Base-by-base conservation (phyloP, 2,329 filamentous ascomycete species). In the Fusarium anthophilum region DNA sequence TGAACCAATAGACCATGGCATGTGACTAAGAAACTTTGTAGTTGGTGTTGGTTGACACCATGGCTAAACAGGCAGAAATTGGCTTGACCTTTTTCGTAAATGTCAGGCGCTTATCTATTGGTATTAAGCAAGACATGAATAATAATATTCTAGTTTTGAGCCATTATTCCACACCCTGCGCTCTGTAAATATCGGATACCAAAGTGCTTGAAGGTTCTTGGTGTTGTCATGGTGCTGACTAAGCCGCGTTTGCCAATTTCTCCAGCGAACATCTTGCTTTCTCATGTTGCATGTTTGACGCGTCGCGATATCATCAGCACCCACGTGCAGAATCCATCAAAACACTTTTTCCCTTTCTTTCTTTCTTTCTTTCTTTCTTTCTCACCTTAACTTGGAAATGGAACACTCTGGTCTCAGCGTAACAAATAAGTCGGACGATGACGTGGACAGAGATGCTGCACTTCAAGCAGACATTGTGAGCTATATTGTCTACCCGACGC, bases 331-430 rank as follows among this genome's bases (percentile, higher is more conserved):
- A 48, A 22, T 12, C 8, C 18, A 10, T 22, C 12, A 30, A 30
- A 15, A 7, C 38, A 22, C 12, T 6, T 22, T 41, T 13, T 1
- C n/a, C n/a, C n/a, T n/a, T n/a, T n/a, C n/a, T n/a, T n/a, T n/a
- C n/a, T n/a, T n/a, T n/a, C n/a, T n/a, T n/a, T n/a, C n/a, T n/a
- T 22, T 14, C 1, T 8, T 14, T 14, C 12, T 14, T 13, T 11
- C 3, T 22, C 20, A 8, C 17, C 0, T 5, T 5, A 7, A 22
- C 6, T 5, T 2, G 3, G 4, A 10, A 8, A 12, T 48, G 45
- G 13, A 17, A 8, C 8, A 5, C 3, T 8, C 14, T 0, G 9
- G 17, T 17, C 2, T 9, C 20, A 12, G 13, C 28, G 9, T 6
- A 2, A 30, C 2, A 1, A 12, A 17, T 3, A 22, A 10, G 22